A percentile compares a stretch with the other conserved stretches of the same genome.
These are phyloP conservation scores for Aspergillus versicolor DNA, from an alignment of 2,329 filamentous ascomycete species.

Conservation along the genomic window DNA sequence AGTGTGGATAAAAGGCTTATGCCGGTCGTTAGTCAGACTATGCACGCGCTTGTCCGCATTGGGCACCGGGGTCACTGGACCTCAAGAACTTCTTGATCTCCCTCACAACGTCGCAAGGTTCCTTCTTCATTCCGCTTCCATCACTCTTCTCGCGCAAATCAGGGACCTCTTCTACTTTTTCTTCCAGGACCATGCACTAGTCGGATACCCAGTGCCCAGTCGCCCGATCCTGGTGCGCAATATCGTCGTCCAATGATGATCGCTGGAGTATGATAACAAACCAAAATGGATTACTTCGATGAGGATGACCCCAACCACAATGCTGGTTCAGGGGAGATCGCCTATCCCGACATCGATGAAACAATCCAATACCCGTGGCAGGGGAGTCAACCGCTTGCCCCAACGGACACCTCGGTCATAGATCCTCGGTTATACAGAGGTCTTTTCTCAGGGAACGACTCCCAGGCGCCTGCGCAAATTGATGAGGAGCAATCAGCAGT, in stretches of 20 bases:
- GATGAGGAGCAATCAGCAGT: constrained; percentile 10
- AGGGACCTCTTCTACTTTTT: not conserved
- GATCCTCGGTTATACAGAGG: constrained; percentile 35
- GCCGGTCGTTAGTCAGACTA: not conserved
- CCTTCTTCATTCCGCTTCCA: not conserved
- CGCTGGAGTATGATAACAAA: constrained; percentile 5
- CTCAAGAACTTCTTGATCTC: not conserved
- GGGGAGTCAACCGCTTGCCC: constrained; percentile 16
- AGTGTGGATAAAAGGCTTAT: constrained; percentile 12
- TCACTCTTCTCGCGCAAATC: not conserved
- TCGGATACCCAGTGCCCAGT: not conserved
- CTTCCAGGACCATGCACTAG: not conserved
- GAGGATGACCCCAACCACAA: constrained; percentile 9
- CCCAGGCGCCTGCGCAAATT: constrained; percentile 14
- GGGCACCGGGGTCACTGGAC: constrained; percentile 17
- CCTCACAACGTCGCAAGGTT: not conserved
- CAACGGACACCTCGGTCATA: constrained; percentile 24
- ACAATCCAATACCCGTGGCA: constrained; percentile 35
- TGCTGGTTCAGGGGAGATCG: constrained; percentile 21
- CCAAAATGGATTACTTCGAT: constrained; percentile 23
- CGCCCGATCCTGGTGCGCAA: not conserved
- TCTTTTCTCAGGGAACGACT: constrained; percentile 17
- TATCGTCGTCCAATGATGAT: constrained; percentile 10
- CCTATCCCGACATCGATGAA: constrained; percentile 37
- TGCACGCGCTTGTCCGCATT: constrained; percentile 22